These are phyloP conservation scores for Cercospora citrullina DNA, from an alignment of 2,329 filamentous ascomycete species.

Conservation along the genomic window DNA sequence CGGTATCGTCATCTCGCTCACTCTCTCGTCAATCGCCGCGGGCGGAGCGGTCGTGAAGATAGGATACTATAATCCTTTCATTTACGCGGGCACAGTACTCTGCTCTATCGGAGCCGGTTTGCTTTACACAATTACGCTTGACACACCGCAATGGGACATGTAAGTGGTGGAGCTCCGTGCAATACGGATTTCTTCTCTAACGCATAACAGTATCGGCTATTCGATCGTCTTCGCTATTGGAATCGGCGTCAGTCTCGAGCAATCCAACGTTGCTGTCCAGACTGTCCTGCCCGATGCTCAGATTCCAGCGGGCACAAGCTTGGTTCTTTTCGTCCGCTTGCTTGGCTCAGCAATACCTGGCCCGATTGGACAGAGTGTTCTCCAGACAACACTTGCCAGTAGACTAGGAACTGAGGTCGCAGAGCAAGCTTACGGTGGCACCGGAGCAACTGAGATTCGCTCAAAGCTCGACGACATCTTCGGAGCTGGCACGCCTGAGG, in stretches of 20 bases:
- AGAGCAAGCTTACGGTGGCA: not conserved
- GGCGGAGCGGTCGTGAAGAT: slow-evolving; percentile 41
- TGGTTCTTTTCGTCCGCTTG: slow-evolving; percentile 15
- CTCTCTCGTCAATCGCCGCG: slow-evolving; percentile 42
- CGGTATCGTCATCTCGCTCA: slow-evolving; percentile 38
- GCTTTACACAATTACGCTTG: slow-evolving; percentile 31
- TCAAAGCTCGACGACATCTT: slow-evolving; percentile 6
- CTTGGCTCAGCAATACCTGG: slow-evolving; percentile 17
- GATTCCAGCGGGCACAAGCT: slow-evolving; percentile 15
- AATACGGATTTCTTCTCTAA: not conserved
- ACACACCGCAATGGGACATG: slow-evolving; percentile 23
- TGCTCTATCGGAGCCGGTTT: slow-evolving; percentile 47
- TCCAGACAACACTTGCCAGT: slow-evolving; percentile 14
- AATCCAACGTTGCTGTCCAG: slow-evolving; percentile 21
- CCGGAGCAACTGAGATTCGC: slow-evolving; percentile 12
- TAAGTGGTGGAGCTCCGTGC: slow-evolving; percentile 9
- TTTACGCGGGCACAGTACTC: slow-evolving; percentile 42
- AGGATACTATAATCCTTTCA: slow-evolving; percentile 50
- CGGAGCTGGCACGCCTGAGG: not conserved
- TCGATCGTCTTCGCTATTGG: slow-evolving; percentile 22
- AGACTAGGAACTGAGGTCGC: slow-evolving; percentile 2
- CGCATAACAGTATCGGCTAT: slow-evolving; percentile 27
- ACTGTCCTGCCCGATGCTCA: slow-evolving; percentile 14
- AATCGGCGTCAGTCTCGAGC: slow-evolving; percentile 18
- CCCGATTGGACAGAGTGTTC: slow-evolving; percentile 18